Evolutionary conservation across 1,284 basidiomycete genomes (phyloP).

Genomic region (Schizophyllum amplum): DNA sequence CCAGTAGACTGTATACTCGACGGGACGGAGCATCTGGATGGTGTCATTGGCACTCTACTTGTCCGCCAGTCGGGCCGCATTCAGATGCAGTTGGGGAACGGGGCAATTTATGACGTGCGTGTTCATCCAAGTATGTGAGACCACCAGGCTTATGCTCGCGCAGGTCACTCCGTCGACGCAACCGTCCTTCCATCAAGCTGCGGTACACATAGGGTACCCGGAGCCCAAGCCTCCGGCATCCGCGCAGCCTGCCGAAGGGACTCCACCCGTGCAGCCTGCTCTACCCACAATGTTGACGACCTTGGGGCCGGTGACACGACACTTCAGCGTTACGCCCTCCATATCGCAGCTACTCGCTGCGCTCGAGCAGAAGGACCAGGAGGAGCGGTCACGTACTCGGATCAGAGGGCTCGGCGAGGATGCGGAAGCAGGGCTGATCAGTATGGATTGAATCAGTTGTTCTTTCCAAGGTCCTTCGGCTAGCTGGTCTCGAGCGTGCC

Average conservation of each 20-base stretch:
- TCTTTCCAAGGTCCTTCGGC: neutral
- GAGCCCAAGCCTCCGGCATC: neutral
- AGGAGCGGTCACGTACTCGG: neutral
- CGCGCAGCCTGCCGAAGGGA: neutral
- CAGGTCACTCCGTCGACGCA: slow-evolving; percentile 82
- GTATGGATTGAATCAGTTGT: neutral
- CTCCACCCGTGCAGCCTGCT: neutral
- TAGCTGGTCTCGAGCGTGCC: neutral
- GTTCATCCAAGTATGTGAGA: neutral
- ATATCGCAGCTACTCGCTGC: neutral
- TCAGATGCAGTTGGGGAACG: slow-evolving; percentile 77
- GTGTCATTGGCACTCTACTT: slow-evolving; percentile 75
- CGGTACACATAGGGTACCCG: slow-evolving; percentile 51
- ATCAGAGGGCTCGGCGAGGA: neutral
- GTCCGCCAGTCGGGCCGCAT: slow-evolving; percentile 81
- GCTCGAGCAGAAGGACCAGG: neutral
- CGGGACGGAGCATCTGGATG: slow-evolving; percentile 40
- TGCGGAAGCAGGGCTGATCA: neutral
- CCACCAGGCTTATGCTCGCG: neutral
- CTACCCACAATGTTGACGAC: neutral
- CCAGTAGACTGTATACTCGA: neutral
- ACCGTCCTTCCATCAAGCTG: slow-evolving; percentile 85
- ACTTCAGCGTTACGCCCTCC: neutral
- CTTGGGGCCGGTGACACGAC: neutral
- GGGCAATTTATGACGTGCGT: slow-evolving; percentile 76